Evolutionary conservation across 129 eudicot species (phyloP).

Genomic region (Centella asiatica): DNA sequence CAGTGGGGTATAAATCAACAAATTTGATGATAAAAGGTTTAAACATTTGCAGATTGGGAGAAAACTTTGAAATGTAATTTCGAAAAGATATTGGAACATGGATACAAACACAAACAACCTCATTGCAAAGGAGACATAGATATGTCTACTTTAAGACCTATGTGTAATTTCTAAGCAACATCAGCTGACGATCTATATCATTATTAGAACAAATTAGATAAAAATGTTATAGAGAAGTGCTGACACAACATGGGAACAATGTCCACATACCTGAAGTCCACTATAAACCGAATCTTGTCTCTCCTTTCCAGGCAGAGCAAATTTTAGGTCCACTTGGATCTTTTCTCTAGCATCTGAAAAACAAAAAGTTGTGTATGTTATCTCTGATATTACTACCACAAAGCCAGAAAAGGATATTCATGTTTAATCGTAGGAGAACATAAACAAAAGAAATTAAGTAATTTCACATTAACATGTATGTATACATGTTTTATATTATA

Average conservation of each 20-base stretch:
- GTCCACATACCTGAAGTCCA: conserved; percentile 76
- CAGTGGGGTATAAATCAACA: neutral
- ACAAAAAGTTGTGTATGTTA: conserved; percentile 6
- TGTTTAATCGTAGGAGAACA: neutral
- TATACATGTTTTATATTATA: neutral
- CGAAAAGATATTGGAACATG: neutral
- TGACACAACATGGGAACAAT: conserved; percentile 1
- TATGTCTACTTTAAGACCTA: neutral
- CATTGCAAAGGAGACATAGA: neutral
- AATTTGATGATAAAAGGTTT: neutral
- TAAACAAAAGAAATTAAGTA: neutral
- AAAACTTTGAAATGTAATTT: neutral
- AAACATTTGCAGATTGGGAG: too few relatives aligned
- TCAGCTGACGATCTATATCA: neutral
- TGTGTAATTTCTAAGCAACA: neutral
- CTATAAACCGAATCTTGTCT: conserved; percentile 97
- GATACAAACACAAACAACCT: neutral
- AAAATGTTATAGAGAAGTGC: neutral
- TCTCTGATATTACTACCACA: neutral
- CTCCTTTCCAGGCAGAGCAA: conserved; percentile 96
- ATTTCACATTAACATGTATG: neutral
- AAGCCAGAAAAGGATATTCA: neutral
- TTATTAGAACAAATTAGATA: neutral
- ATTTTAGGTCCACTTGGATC: conserved; percentile 62
- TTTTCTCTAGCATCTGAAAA: conserved; percentile 51